These are phyloP conservation scores for Amylocystis lapponica DNA, from an alignment of 768 basidiomycete genomes.

Conservation along the genomic window DNA sequence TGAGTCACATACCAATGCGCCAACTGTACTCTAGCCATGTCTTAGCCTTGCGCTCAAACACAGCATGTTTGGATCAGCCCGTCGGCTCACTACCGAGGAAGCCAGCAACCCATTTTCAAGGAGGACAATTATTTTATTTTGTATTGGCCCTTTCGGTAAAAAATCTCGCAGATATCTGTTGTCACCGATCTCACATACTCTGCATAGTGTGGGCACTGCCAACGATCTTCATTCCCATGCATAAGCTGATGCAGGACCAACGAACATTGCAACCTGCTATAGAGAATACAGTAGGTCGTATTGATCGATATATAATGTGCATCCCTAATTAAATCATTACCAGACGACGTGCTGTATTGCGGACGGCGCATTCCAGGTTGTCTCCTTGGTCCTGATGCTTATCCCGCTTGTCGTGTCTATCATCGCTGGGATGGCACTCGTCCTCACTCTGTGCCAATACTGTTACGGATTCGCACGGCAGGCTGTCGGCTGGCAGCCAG, in stretches of 20 bases:
- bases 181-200: background rate
- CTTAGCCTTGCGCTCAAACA: constrained; percentile 11
- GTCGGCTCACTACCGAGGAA: too few relatives aligned
- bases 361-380: constrained; percentile 10
- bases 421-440: constrained; percentile 7
- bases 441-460: constrained; percentile 8
- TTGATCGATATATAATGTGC: too few relatives aligned
- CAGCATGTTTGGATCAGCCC: too few relatives aligned
- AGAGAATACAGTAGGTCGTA: too few relatives aligned
- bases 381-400: constrained; percentile 11
- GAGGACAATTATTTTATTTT: constrained; percentile 7
- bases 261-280: too few relatives aligned
- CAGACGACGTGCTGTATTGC: constrained; percentile 15
- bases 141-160: constrained; percentile 15
- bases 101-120: too few relatives aligned
- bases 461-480: constrained; percentile 4
- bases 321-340: background rate
- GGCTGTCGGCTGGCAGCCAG: constrained; percentile 4
- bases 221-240: constrained; percentile 10
- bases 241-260: constrained; percentile 2
- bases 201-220: constrained; percentile 17
- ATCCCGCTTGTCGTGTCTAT: constrained; percentile 12
- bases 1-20: too few relatives aligned
- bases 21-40: constrained; percentile 7
- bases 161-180: too few relatives aligned